phyloP scores from a whole-genome alignment of 768 basidiomycete genomes.

The Leccinum obscurum region DNA sequence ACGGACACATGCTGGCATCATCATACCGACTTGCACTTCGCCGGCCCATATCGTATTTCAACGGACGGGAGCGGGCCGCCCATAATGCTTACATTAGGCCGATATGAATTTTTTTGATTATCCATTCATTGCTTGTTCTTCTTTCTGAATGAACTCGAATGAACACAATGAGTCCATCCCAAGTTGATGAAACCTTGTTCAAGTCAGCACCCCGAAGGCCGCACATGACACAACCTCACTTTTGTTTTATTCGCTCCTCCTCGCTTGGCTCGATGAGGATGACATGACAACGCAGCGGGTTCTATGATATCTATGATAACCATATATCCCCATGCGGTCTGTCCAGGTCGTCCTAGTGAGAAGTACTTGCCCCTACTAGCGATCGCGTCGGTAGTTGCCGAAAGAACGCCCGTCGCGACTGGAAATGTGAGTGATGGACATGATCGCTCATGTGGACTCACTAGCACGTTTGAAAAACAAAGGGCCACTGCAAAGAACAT shows the following conservation, averaged over 20 bases:
- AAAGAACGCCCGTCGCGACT: background rate
- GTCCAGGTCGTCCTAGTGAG: conserved; percentile 3
- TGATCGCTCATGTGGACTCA: background rate
- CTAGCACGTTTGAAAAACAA: background rate
- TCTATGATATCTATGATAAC: conserved; percentile 15
- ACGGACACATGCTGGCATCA: background rate
- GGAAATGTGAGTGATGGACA: conserved; percentile 1
- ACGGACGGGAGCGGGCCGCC: conserved; percentile 11
- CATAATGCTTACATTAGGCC: conserved; percentile 18
- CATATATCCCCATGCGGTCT: conserved; percentile 15
- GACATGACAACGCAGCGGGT: background rate
- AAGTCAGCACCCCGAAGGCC: conserved; percentile 1
- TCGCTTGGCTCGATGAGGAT: background rate
- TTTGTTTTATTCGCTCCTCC: background rate
- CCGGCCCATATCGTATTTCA: background rate
- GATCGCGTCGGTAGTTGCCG: conserved; percentile 22
- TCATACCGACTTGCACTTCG: background rate
- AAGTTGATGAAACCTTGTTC: conserved; percentile 4
- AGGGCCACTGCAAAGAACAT: background rate
- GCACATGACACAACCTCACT: background rate
- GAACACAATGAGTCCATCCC: background rate
- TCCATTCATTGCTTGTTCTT: background rate
- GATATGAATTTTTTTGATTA: conserved; percentile 4
- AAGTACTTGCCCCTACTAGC: conserved; percentile 1
- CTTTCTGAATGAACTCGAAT: background rate